Base-by-base conservation (phyloP, 208 protist genomes). In the Leishmania arabica region DNA sequence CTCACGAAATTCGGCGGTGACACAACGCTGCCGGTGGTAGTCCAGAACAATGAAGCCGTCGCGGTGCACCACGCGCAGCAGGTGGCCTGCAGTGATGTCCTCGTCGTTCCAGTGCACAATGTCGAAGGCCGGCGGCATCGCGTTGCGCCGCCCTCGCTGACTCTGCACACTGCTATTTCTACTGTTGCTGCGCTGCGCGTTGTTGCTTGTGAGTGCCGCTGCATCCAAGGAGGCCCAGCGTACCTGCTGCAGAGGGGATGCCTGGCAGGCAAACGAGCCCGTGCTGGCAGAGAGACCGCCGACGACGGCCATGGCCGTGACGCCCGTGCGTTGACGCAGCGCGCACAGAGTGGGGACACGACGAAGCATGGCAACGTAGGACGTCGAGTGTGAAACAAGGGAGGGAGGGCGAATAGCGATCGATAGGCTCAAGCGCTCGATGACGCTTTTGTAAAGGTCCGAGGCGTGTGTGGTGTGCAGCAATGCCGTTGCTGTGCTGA, bases 91-190 rank as follows among this genome's bases (percentile, higher is more conserved):
- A 47, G 72, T 79, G 40, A 92, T 83, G 75, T 97, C 84, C 19
- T 88, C 87, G 66, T 97, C 92, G 77, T 95, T 92, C 94, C 94
- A 97, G 84, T 96, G 94, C 45, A 96, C 91, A 79, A 97, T 75
- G 74, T 97, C 93, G 80, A 97, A 97, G 37, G 93, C 93, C 11
- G 93, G 93, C 19, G 92, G 90, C 42, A 95, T 76, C 31, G 80
- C 49, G 4, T 75, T 49, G 21, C 86, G 91, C 42, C 84, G 86
- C 60, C 54, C 53, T 47, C 86, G 86, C 47, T 86, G 86, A 40
- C 85, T 75, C 40, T 86, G 71, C n/a, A 49, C 54, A 45, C 24
- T 71, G 45, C 74, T 75, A n/a, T 1, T 81, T 80, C 80, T 64
- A 79, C 54, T 74, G 37, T 27, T 31, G 49, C 31, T 27, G 79